These are phyloP conservation scores for Tetradesmus obliquus DNA, from an alignment of 139 green algal species.

Conservation along the genomic window DNA sequence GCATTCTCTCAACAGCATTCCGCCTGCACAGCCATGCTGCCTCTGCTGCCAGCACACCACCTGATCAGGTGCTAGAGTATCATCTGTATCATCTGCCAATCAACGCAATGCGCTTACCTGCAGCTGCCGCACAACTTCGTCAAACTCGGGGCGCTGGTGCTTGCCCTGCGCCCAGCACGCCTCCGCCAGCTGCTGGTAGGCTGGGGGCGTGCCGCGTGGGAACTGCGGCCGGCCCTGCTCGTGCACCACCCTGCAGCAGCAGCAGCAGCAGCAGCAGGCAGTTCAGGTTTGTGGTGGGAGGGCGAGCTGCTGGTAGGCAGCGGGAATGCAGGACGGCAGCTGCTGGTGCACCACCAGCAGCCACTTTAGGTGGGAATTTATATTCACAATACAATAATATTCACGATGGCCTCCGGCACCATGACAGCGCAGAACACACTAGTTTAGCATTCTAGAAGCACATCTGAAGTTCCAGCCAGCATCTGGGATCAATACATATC, in stretches of 20 bases:
- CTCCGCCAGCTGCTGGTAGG: slow-evolving; percentile 15
- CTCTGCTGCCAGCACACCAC: no score
- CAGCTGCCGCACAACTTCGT: slow-evolving; percentile 13
- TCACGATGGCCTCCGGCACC: no score
- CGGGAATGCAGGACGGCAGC: slow-evolving; percentile 7
- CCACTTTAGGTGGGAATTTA: not conserved
- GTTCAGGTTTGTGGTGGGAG: not conserved
- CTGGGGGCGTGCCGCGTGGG: not conserved
- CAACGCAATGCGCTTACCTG: not conserved
- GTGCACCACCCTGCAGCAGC: slow-evolving; percentile 8
- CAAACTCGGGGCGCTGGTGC: slow-evolving; percentile 12
- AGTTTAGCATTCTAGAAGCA: no score
- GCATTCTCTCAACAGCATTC: no score
- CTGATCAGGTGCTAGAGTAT: no score
- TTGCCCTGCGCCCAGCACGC: not conserved
- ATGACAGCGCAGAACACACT: no score
- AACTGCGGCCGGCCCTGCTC: slow-evolving; percentile 20
- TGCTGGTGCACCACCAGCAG: slow-evolving; percentile 6
- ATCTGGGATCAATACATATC: no score
- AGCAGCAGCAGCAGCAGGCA: not conserved
- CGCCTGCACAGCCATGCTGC: no score
- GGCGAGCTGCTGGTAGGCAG: not conserved
- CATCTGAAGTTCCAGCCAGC: no score
- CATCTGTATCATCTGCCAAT: no score
- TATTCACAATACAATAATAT: no score